These are phyloP conservation scores for Pelargonium myrrhifolium DNA, from an alignment of 441 rosid genomes.

Conservation along the genomic window DNA sequence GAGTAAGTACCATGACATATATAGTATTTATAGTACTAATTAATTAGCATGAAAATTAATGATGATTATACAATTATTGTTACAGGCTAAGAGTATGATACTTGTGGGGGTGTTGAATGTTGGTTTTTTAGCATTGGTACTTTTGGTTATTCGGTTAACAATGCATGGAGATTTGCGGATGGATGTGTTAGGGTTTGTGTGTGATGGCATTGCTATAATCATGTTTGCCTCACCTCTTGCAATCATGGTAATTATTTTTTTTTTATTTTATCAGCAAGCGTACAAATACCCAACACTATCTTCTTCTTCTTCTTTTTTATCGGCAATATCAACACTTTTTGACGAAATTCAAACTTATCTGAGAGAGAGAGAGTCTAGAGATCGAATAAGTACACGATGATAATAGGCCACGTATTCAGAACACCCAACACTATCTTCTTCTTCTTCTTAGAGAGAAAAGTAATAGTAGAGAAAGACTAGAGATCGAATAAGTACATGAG, in stretches of 20 bases:
- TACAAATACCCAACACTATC: no score
- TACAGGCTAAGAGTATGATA: slow-evolving; percentile 5
- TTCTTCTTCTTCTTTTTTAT: neutral
- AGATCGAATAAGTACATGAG: no score
- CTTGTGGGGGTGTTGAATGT: slow-evolving; percentile 13
- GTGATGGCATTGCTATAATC: slow-evolving; percentile 13
- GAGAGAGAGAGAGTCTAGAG: no score
- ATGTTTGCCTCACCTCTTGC: slow-evolving; percentile 18
- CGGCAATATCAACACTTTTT: no score
- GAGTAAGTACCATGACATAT: slow-evolving; percentile 25
- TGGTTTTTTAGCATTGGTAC: neutral
- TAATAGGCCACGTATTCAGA: no score
- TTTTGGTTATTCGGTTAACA: neutral
- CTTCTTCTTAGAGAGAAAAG: no score
- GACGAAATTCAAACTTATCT: no score
- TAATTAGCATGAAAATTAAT: neutral
- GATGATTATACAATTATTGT: neutral
- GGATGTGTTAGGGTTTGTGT: slow-evolving; percentile 10
- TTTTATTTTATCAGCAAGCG: no score
- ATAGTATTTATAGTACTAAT: no score
- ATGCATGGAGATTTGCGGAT: slow-evolving; percentile 10
- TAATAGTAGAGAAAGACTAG: no score
- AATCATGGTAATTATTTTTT: slow-evolving; percentile 12
- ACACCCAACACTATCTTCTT: no score
- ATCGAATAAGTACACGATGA: no score